phyloP scores from a whole-genome alignment of 164 flowering plant genomes.

The Aristolochia californica region DNA sequence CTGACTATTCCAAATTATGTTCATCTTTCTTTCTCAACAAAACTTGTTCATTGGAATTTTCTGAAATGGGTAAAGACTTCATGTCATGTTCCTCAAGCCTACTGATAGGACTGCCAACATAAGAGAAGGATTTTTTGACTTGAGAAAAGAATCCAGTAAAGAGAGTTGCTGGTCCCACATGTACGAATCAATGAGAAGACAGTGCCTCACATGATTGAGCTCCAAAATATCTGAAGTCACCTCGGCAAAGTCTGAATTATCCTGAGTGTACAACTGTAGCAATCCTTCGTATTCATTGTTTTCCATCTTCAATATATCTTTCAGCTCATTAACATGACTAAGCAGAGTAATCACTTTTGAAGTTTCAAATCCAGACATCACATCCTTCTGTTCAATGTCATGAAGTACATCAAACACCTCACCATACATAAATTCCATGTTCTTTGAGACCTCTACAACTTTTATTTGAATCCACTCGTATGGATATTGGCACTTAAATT shows the following conservation, averaged over 20 bases:
- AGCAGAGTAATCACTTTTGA: conserved; percentile 31
- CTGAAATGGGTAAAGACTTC: too few relatives aligned
- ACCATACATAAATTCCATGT: conserved; percentile 46
- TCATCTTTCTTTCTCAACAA: too few relatives aligned
- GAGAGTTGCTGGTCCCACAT: too few relatives aligned
- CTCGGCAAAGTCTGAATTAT: too few relatives aligned
- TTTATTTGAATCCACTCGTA: conserved; percentile 52
- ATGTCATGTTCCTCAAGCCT: conserved; percentile 20
- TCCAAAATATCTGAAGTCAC: too few relatives aligned
- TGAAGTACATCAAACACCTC: conserved; percentile 53
- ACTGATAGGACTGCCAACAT: conserved; percentile 17
- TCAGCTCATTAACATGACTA: too few relatives aligned
- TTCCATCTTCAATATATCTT: conserved; percentile 47
- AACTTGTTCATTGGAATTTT: too few relatives aligned
- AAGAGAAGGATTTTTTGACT: conserved; percentile 16
- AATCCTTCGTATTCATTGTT: conserved; percentile 47
- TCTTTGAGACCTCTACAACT: conserved; percentile 57
- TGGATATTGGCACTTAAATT: conserved; percentile 38
- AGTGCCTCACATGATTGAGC: too few relatives aligned
- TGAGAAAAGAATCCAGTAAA: too few relatives aligned
- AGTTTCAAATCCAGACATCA: conserved; percentile 21
- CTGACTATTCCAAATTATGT: conserved; percentile 8
- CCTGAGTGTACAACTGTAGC: conserved; percentile 31
- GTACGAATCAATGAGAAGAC: too few relatives aligned
- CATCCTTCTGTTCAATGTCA: conserved; percentile 38